A percentile compares a stretch with the other conserved stretches of the same genome.
Conservation (phyloP, 106 monocot species). For the Xerophyta viscosa region DNA sequence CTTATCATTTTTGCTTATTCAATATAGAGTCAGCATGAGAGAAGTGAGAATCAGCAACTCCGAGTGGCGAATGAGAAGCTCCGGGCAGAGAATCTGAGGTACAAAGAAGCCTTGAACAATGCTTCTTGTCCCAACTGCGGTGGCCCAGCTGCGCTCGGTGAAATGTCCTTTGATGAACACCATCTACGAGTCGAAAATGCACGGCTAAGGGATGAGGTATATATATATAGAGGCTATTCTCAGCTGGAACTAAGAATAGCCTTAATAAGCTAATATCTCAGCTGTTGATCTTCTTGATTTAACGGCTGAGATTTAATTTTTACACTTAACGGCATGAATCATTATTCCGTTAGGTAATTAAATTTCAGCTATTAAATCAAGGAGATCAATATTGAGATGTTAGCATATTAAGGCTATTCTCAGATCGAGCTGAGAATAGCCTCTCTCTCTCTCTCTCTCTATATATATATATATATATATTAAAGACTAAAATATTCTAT, state of each 20-base stretch:
- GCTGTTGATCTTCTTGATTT: neutral
- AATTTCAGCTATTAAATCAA: too few relatives aligned
- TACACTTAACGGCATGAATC: too few relatives aligned
- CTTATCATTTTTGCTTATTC: too few relatives aligned
- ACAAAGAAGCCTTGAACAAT: slow-evolving; percentile 75
- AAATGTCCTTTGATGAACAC: slow-evolving; percentile 98
- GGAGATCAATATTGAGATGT: too few relatives aligned
- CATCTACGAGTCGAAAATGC: slow-evolving; percentile 79
- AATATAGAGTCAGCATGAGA: slow-evolving; percentile 90
- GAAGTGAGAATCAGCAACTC: slow-evolving; percentile 79
- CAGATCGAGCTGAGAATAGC: too few relatives aligned
- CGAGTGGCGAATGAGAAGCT: slow-evolving; percentile 86
- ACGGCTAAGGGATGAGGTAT: slow-evolving; percentile 80
- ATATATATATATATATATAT: too few relatives aligned
- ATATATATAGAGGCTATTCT: neutral
- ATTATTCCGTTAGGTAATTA: too few relatives aligned
- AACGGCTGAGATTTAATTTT: neutral
- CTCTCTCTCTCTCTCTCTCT: too few relatives aligned
- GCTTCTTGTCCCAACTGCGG: slow-evolving; percentile 94
- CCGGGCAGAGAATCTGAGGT: slow-evolving; percentile 69
- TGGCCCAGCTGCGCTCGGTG: slow-evolving; percentile 80
- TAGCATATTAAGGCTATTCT: too few relatives aligned
- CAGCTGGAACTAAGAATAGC: too few relatives aligned
- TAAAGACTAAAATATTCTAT: too few relatives aligned
- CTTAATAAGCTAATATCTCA: too few relatives aligned